Evolutionary conservation across 192 early-diverging fungal genomes (phyloP), one percentile per base, ranked within the genome.

Genomic region (Entomortierella beljakovae): DNA sequence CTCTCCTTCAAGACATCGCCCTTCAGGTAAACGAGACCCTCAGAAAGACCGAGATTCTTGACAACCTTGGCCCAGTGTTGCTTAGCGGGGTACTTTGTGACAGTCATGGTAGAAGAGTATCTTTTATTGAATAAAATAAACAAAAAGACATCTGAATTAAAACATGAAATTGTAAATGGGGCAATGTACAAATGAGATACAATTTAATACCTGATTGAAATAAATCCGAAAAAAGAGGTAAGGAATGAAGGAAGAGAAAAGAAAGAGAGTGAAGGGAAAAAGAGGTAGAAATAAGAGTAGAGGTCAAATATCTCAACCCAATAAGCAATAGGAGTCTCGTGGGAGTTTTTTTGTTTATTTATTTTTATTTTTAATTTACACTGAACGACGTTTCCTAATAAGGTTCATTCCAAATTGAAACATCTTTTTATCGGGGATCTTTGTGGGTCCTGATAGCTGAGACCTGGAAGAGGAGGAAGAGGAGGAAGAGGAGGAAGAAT

Each of bases 1-100:
- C 91, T 85, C 60, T 89, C 77, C 54, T 84, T 81, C 29, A 87
- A 80, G 57, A 88, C 83, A 57, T 88, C 81, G 37, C 90, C 92
- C 51, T 82, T 83, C 37, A 92, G 64, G 64, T 89, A 90, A 65
- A 91, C 88, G 34, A 90, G 82, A 50, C 90, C 92, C 38, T 88
- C 80, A 6, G 75, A 46, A n/a, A 76, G 82, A 50, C 83, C 81
- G 68, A 93, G 72, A 71, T 91, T 84, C 53, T 83, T 81, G 46
- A 87, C 85, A 23, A 90, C 86, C 58, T 86, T 86, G 48, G 70
- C 71, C 51, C 88, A 82, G 82, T 92, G 88, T 68, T 83, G 82
- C 76, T 88, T 89, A 57, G 92, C 88, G 35, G 92, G 92, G 42
- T 85, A 67, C 59, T 83, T 87, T 34, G 68, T 69, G 61, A 52